Evolutionary conservation across 2,329 filamentous ascomycete genomes (phyloP).

Genomic region (Fusarium caatingaense): DNA sequence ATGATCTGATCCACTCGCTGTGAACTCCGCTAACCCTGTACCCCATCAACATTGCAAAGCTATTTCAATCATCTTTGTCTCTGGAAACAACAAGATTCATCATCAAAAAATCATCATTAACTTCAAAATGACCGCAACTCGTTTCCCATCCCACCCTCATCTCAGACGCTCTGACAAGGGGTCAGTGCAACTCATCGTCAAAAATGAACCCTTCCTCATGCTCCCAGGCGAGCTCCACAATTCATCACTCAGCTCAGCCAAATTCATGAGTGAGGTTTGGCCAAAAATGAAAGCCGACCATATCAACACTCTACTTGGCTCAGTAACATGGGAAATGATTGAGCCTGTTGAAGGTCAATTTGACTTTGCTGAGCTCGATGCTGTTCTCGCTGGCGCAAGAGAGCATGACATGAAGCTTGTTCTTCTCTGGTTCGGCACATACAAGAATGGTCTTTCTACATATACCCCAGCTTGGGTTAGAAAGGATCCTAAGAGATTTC

Average conservation of each 20-base stretch:
- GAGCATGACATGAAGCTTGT: conserved; percentile 51
- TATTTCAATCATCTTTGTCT: conserved; percentile 21
- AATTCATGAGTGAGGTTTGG: conserved; percentile 50
- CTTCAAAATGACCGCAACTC: conserved; percentile 26
- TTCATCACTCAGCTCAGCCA: conserved; percentile 50
- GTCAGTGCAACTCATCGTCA: conserved; percentile 51
- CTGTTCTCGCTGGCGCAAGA: conserved; percentile 48
- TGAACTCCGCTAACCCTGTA: background rate
- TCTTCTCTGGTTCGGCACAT: conserved; percentile 55
- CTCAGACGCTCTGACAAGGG: conserved; percentile 41
- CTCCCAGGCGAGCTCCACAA: conserved; percentile 52
- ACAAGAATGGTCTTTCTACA: conserved; percentile 55
- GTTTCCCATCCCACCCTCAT: conserved; percentile 20
- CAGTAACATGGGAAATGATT: conserved; percentile 53
- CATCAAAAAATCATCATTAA: background rate
- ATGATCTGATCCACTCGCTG: background rate
- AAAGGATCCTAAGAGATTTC: conserved; percentile 51
- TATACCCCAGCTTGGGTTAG: conserved; percentile 53
- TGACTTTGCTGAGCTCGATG: conserved; percentile 51
- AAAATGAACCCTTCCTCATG: conserved; percentile 54
- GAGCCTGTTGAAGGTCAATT: conserved; percentile 52
- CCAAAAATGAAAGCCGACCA: conserved; percentile 48
- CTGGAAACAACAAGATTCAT: background rate
- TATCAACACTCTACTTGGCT: conserved; percentile 53
- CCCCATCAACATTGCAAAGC: background rate